Evolutionary conservation across 164 flowering plant genomes (phyloP), one percentile per base, ranked within the genome.

Genomic region (Platanus orientalis): DNA sequence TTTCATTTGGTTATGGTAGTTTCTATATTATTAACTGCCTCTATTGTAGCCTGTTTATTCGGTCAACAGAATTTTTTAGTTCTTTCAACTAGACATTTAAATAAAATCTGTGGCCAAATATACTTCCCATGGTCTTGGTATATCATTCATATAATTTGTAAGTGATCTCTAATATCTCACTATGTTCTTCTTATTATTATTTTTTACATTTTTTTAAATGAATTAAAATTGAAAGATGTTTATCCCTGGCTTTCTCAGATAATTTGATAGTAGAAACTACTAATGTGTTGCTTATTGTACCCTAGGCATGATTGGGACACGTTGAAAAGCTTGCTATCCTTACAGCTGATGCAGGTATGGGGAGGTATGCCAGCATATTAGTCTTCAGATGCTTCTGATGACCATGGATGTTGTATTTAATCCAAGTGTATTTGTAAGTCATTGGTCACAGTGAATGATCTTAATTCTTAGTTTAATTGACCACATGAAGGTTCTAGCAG

Each of bases 281-380:
- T 63, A n/a, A n/a, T n/a, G 34, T 39, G 19, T 58, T 54, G 49
- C 34, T 36, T 56, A 12, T 32, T 26, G 54, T 59, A 14, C 27
- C 24, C 34, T 80, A 92, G 98, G 96, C 80, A 78, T 76, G 86
- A 81, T n/a, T 92, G 98, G 98, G 87, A 82, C 54, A 79, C 79
- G 54, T 54, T 92, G 71, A 86, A 83, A 79, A 70, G 67, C 57
- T 69, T 88, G 76, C 75, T 92, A 55, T 88, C 93, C 61, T 81
- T 76, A 76, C 76, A 82, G 78, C 78, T 92, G 80, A 92, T 86
- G 88, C 86, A 89, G 98, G 98, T 92, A 89, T 75, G 92, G 82
- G 79, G 84, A 79, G 84, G 82, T 80, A 83, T 66, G 84, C 77
- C 24, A 47, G 71, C 58, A 50, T 71, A 69, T 60, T 30, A 60